phyloP scores from a whole-genome alignment of 192 early-diverging fungal genomes.

The Spizellomyces punctatus region DNA sequence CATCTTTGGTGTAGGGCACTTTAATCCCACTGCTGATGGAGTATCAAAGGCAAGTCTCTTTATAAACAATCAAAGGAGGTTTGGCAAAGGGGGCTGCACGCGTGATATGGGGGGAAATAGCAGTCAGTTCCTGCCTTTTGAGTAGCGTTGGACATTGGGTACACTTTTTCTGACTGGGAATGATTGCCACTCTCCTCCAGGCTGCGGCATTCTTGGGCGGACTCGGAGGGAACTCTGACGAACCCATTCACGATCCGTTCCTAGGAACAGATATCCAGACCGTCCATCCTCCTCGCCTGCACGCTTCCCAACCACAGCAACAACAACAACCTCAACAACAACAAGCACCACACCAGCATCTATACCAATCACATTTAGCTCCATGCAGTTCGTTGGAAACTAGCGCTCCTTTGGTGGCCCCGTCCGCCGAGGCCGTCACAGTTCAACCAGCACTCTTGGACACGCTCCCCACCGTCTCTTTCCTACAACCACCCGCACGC shows the following conservation, averaged over 20 bases:
- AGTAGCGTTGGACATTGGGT: neutral
- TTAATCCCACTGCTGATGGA: conserved; percentile 18
- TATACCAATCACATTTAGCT: too few relatives aligned
- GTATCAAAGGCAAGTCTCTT: conserved; percentile 17
- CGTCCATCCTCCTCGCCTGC: neutral
- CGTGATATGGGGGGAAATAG: neutral
- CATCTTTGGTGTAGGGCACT: conserved; percentile 18
- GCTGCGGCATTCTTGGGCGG: conserved; percentile 21
- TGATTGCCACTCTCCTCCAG: conserved; percentile 6
- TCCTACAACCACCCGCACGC: conserved; percentile 5
- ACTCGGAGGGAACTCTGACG: conserved; percentile 4
- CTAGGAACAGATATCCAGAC: conserved; percentile 15
- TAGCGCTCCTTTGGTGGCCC: neutral
- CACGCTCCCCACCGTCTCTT: neutral
- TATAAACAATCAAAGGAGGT: neutral
- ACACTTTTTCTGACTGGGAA: neutral
- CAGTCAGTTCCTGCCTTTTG: too few relatives aligned
- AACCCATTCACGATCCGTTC: conserved; percentile 24
- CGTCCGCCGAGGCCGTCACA: neutral
- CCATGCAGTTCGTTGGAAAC: too few relatives aligned
- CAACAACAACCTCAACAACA: neutral
- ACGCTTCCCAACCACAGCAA: neutral
- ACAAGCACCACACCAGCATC: neutral
- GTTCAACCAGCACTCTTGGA: neutral
- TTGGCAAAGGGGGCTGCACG: neutral